Percentiles rank a stretch among this genome's conserved stretches.
Evolutionary conservation across 2,329 filamentous ascomycete species (phyloP).

Genomic region (Fusarium sororula): DNA sequence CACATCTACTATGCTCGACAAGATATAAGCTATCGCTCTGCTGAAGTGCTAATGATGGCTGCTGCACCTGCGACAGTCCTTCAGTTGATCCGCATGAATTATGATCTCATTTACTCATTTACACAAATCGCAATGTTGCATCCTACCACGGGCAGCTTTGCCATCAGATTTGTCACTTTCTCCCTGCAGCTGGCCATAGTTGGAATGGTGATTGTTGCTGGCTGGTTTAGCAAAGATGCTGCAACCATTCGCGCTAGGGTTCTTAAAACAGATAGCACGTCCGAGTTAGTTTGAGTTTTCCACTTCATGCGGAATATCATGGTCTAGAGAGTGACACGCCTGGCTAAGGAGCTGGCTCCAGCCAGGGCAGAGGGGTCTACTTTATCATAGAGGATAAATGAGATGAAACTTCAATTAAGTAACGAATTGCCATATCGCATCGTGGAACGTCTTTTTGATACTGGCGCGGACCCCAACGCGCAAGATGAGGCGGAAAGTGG

Average conservation of each 20-base stretch:
- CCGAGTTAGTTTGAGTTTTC: neutral
- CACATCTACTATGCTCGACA: neutral
- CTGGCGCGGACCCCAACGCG: neutral
- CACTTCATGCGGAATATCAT: rapidly evolving
- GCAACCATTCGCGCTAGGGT: neutral
- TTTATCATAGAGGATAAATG: neutral
- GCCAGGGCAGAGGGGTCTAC: neutral
- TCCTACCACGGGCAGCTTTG: neutral
- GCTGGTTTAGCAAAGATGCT: neutral
- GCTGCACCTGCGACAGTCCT: neutral
- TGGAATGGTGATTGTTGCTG: neutral
- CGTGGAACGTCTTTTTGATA: rapidly evolving
- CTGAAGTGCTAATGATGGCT: neutral
- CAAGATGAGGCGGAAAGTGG: neutral
- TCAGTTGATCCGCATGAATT: neutral
- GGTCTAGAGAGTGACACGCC: rapidly evolving
- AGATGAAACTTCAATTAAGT: neutral
- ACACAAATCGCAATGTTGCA: neutral
- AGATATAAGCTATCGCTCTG: neutral
- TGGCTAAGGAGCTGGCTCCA: neutral
- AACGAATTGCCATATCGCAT: rapidly evolving
- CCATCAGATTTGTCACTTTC: neutral
- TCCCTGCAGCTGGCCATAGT: neutral
- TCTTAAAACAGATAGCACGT: neutral
- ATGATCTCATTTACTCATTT: neutral